Evolutionary conservation across 2,329 filamentous ascomycete species (phyloP).

Genomic region (Keithomyces neogunnii): DNA sequence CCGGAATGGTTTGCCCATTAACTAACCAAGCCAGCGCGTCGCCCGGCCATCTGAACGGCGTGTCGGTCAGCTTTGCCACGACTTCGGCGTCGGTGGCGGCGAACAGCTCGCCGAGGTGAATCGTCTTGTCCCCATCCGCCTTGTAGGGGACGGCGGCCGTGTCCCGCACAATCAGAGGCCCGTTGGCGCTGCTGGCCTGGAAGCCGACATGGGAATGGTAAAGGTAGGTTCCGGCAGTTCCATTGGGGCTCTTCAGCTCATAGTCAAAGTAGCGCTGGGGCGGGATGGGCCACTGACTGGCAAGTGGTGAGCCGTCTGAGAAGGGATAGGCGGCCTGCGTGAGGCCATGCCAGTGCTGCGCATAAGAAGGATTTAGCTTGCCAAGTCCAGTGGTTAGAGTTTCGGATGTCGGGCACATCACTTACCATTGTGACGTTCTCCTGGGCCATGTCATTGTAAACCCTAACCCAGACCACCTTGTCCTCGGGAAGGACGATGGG

Average conservation of each 20-base stretch:
- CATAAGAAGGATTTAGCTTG: too few species aligned
- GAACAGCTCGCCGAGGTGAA: slow-evolving; percentile 3
- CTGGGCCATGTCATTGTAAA: slow-evolving; percentile 47
- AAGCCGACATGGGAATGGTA: slow-evolving; percentile 61
- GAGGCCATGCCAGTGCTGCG: slow-evolving; percentile 60
- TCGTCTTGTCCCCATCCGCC: slow-evolving; percentile 1
- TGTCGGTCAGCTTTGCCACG: background rate
- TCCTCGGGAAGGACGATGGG: slow-evolving; percentile 36
- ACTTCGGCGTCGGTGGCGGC: background rate
- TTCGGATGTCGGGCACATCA: too few species aligned
- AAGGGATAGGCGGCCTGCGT: slow-evolving; percentile 49
- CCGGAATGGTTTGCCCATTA: slow-evolving; percentile 4
- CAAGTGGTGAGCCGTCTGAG: slow-evolving; percentile 53
- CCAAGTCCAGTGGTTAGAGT: slow-evolving; percentile 6
- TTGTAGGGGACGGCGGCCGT: background rate
- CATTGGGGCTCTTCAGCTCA: slow-evolving; percentile 43
- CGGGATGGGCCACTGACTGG: slow-evolving; percentile 58
- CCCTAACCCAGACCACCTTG: slow-evolving; percentile 43
- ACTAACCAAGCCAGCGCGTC: slow-evolving; percentile 4
- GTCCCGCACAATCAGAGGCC: slow-evolving; percentile 4
- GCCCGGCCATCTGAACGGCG: slow-evolving; percentile 3
- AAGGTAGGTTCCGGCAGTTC: slow-evolving; percentile 55
- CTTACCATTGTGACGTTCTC: slow-evolving; percentile 49
- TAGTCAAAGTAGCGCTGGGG: slow-evolving; percentile 58
- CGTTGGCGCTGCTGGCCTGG: slow-evolving; percentile 29